Evolutionary conservation across 345 rosid species (phyloP), one percentile per base, ranked within the genome.

Genomic region (Excoecaria cochinchinensis): DNA sequence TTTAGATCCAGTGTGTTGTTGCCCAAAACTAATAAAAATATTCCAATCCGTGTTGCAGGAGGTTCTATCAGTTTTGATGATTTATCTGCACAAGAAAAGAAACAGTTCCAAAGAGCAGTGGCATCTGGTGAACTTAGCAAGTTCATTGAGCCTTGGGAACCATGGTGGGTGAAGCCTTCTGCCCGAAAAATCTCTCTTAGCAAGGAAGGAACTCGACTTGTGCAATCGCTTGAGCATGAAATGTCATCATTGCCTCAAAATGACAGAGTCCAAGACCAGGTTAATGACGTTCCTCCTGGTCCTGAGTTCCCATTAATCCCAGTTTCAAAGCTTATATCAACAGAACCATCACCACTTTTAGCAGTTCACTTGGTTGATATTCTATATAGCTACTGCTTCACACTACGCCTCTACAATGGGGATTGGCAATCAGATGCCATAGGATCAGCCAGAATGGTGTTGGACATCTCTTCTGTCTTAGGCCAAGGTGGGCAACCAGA

Each of bases 61-160:
- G 87, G 79, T 62, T 82, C 82, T 75, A 75, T 91, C 36, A 82
- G 75, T 82, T 76, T 89, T 47, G 87, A 93, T 65, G 96, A 95
- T 78, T 80, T 95, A 51, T 86, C 92, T 74, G 76, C 74, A 65
- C 91, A 91, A 75, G 99, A 87, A 86, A 89, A 83, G 87, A 95
- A 87, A 83, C 84, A 75, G 60, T 93, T 95, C 73, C 92, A 80
- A 79, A 90, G 94, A 85, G 96, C 98, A 0, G 71, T 95, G 79
- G 93, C 89, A 69, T 93, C 93, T 63, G 98, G 98, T 21, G 96
- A 91, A 83, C 81, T 95, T 76, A 87, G 99, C 77, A 95, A 82
- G 83, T 81, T 91, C 91, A 91, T 93, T 51, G 79, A 90, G 76
- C 94, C 97, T 15, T 93, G 99, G 99, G 94, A 89, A 39, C 99